These are phyloP conservation scores for Trametes sp. DNA, from an alignment of 1,284 basidiomycete genomes.

Conservation along the genomic window DNA sequence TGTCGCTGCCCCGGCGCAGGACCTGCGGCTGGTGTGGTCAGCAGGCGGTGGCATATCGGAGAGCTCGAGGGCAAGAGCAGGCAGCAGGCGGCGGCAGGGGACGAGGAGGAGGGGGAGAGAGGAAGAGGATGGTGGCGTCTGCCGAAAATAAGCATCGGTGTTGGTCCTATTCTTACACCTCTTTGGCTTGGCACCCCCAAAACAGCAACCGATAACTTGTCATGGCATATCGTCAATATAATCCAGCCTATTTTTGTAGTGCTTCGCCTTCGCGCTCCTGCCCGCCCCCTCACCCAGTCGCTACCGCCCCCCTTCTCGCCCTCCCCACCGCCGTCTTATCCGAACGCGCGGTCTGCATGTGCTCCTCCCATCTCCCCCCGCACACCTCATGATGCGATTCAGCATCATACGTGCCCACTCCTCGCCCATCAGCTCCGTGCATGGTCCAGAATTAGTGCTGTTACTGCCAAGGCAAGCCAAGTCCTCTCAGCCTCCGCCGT, in stretches of 20 bases:
- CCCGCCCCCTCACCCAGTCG: not conserved
- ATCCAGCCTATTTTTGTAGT: conserved; percentile 30
- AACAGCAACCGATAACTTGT: conserved; percentile 28
- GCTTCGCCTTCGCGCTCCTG: conserved; percentile 17
- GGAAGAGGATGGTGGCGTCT: conserved; percentile 26
- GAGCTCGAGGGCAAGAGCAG: not conserved
- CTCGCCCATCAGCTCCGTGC: conserved; percentile 15
- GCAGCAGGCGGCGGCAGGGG: not conserved
- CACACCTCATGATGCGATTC: conserved; percentile 5
- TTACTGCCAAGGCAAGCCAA: conserved; percentile 35
- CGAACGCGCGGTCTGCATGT: conserved; percentile 11
- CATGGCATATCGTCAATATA: conserved; percentile 29
- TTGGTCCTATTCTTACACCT: conserved; percentile 28
- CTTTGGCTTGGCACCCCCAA: conserved; percentile 33
- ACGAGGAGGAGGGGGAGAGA: conserved; percentile 11
- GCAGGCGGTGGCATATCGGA: not conserved
- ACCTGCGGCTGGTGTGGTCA: not conserved
- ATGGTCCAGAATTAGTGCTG: conserved; percentile 28
- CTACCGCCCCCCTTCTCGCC: not conserved
- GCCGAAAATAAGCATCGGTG: conserved; percentile 33
- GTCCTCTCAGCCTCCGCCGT: conserved; percentile 23
- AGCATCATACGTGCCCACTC: conserved; percentile 9
- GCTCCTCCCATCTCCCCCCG: conserved; percentile 2
- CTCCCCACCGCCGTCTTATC: conserved; percentile 1
- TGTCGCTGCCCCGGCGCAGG: not conserved